These are phyloP conservation scores for Amanita jacksonii DNA, from an alignment of 768 basidiomycete species.

Conservation along the genomic window DNA sequence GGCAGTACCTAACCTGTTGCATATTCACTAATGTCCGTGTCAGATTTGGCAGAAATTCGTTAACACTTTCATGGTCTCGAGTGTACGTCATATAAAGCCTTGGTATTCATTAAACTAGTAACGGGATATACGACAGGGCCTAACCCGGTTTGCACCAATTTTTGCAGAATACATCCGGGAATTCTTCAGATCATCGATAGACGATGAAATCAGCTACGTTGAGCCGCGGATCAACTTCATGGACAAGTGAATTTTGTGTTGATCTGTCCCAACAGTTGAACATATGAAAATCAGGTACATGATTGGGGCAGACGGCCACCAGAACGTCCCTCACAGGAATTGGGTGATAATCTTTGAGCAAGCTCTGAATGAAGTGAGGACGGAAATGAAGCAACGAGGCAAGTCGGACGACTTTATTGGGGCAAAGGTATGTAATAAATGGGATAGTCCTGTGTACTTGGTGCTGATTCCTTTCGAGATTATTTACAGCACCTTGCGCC, in stretches of 20 bases:
- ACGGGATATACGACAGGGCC: constrained; percentile 20
- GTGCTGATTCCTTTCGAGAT: constrained; percentile 31
- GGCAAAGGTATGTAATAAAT: constrained; percentile 36
- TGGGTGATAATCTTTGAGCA: constrained; percentile 47
- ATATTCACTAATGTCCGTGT: not conserved
- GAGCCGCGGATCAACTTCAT: constrained; percentile 63
- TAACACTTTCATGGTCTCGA: constrained; percentile 39
- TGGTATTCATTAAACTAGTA: not conserved
- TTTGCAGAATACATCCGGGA: constrained; percentile 51
- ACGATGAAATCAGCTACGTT: constrained; percentile 64
- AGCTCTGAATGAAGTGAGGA: constrained; percentile 43
- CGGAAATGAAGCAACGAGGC: constrained; percentile 38
- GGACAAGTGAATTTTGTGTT: constrained; percentile 32
- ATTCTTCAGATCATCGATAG: constrained; percentile 52
- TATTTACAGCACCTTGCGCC: constrained; percentile 59
- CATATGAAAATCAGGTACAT: constrained; percentile 34
- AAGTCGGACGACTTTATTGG: constrained; percentile 56
- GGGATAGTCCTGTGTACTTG: not conserved
- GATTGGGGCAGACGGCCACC: constrained; percentile 44
- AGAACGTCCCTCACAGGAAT: constrained; percentile 48
- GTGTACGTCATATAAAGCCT: constrained; percentile 25
- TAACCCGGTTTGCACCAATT: constrained; percentile 46
- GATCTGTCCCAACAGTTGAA: constrained; percentile 1
- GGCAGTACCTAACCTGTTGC: not conserved
- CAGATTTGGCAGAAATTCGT: constrained; percentile 75